Conservation (phyloP, 257 asterid genomes). For the Cinchona pubescens region DNA sequence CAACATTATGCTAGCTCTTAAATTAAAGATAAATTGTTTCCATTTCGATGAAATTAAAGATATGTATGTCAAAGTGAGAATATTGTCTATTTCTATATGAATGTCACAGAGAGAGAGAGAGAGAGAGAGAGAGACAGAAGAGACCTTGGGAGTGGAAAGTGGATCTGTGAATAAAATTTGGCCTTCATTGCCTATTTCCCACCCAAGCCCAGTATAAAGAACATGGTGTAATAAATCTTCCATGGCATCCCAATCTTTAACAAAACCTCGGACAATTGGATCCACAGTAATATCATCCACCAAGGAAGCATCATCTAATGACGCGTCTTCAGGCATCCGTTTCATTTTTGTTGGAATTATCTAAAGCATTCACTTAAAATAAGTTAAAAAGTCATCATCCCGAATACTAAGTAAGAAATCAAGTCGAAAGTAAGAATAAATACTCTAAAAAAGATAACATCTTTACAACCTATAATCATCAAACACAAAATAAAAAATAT, state of each 20-base stretch:
- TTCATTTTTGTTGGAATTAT: conserved; percentile 82
- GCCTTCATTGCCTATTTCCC: conserved; percentile 99
- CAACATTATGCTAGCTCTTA: neutral
- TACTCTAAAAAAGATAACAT: neutral
- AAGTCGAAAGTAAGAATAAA: neutral
- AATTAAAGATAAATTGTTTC: neutral
- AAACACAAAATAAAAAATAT: neutral
- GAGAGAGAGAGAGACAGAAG: conserved; percentile 1
- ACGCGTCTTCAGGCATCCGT: conserved; percentile 62
- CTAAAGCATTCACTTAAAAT: conserved; percentile 32
- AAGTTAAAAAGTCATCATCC: neutral
- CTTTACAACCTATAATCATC: neutral
- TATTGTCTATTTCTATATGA: neutral
- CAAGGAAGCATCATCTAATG: conserved; percentile 48
- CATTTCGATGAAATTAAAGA: neutral
- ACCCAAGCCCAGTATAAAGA: conserved; percentile 76
- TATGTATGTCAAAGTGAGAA: neutral
- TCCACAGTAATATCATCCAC: conserved; percentile 58
- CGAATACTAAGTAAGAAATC: neutral
- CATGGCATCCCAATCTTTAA: conserved; percentile 94
- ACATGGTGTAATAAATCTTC: conserved; percentile 84
- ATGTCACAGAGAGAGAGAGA: neutral
- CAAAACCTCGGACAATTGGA: conserved; percentile 81
- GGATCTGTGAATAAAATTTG: conserved; percentile 93
- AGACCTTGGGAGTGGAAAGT: conserved; percentile 87